Evolutionary conservation across 2,329 filamentous ascomycete species (phyloP), one percentile per base, ranked within the genome.

Genomic region (Exophiala alcalophila): DNA sequence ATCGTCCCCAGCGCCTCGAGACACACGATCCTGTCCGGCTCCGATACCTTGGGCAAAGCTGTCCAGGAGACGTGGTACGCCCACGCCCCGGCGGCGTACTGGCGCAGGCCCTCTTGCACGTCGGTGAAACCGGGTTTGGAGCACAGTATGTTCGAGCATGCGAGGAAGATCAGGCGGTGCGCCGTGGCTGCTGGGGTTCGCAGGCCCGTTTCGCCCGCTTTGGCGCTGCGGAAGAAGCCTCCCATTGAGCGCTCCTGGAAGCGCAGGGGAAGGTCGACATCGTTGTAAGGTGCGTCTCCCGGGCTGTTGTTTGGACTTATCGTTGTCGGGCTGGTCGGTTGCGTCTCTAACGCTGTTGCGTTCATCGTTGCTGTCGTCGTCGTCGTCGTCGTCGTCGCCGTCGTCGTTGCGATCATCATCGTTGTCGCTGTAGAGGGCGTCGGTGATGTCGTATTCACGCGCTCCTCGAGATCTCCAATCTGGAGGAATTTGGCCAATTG

Each of bases 121-220:
- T 14, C 23, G 14, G 19, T 16, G n/a, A 12, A 10, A n/a, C n/a
- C n/a, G n/a, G n/a, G n/a, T 14, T 12, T 25, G 26, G 18, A 18
- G 18, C 36, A 40, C n/a, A 40, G 26, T n/a, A 40, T 40, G 6
- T 40, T 26, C n/a, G 36, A 40, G 19, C 36, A 40, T 20, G 31
- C 10, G 18, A 40, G 21, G 18, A 40, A 40, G 23, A 40, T 40
- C 27, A 30, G 26, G n/a, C 36, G 27, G 14, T 40, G 15, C 10
- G 12, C 36, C 15, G 20, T 18, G 14, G 26, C 14, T 8, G 10
- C 26, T 4, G 27, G 6, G 9, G 36, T 40, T 16, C 36, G 20
- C 14, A 40, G 19, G 1, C 25, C 36, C 11, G 10, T 7, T 3
- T 20, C 7, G 10, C 18, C 36, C 5, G 27, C 6, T 14, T 8